Base-by-base conservation (phyloP, 768 basidiomycete genomes). In the Pisolithus marmoratus region DNA sequence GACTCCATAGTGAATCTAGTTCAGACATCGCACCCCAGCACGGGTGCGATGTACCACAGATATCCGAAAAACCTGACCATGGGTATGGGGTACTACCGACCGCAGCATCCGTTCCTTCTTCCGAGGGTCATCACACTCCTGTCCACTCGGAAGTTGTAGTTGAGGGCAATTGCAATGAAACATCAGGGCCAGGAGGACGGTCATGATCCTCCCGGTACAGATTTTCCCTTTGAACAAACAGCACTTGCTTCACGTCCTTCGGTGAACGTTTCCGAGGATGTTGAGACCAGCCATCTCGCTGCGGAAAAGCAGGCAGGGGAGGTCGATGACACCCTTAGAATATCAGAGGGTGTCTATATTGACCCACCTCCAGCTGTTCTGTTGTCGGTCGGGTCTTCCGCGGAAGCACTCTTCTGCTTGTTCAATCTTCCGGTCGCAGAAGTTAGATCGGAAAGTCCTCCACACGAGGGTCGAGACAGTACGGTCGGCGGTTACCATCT, bases 341-440 rank as follows among this genome's bases (percentile, higher is more conserved):
- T 81, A 49, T 81, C 78, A 23, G 81, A 82, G 60, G 86, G 80
- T 26, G 81, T 85, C 43, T 87, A 82, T 63, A 85, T 86, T 48
- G 86, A 87, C 54, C 83, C 84, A 26, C 87, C 87, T 24, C 87
- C 87, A 12, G 74, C 84, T 15, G 83, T 87, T 41, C 69, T 87
- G 34, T 62, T 87, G 31, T 70, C 70, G 8, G 44, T 77, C 22
- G 53, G 59, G 27, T 72, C 76, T 34, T 58, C 79, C 31, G 72
- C 72, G 44, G 72, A 70, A 19, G 57, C 66, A 37, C 67, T 73
- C 29, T 72, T 74, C 55, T 77, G 70, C 50, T 67, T 85, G 43
- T 87, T 86, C 68, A 87, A 82, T 60, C 74, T 75, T 44, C 76
- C 78, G 7, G 52, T 58, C 37, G 66, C 56, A 52, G 65, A 60